Evolutionary conservation across 805 yeast species (phyloP).

Genomic region (Starmera dryadoides): DNA sequence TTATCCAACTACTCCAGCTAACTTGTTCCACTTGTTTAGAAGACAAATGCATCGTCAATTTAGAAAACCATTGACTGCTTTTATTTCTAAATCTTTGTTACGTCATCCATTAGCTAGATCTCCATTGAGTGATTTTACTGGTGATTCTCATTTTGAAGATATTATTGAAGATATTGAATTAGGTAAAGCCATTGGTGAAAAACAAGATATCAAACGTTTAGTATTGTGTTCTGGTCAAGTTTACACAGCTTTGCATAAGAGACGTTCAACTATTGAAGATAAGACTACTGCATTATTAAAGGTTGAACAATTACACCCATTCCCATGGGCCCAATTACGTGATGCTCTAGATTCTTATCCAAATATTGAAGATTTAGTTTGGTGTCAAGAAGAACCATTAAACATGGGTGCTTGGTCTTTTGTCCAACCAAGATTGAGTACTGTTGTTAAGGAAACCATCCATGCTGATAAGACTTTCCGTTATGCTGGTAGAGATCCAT

Average conservation of each 20-base stretch:
- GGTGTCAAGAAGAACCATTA: constrained; percentile 98
- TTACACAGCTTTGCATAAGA: constrained; percentile 84
- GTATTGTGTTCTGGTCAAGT: constrained; percentile 91
- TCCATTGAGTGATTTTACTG: constrained; percentile 72
- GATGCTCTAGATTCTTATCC: constrained; percentile 79
- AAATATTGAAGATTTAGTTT: constrained; percentile 78
- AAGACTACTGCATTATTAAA: constrained; percentile 83
- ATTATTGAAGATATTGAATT: constrained; percentile 87
- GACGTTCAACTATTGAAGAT: constrained; percentile 69
- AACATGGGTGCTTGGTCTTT: constrained; percentile 89
- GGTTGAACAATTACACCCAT: constrained; percentile 95
- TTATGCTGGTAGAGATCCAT: constrained; percentile 97
- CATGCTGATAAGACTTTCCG: constrained; percentile 56
- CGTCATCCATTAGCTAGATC: constrained; percentile 98
- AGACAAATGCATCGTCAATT: constrained; percentile 99
- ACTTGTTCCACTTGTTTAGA: constrained; percentile 92
- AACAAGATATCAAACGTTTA: constrained; percentile 81
- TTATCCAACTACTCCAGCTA: constrained; percentile 97
- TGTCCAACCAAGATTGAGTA: constrained; percentile 76
- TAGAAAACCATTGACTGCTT: constrained; percentile 80
- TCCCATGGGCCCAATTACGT: constrained; percentile 93
- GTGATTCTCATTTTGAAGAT: constrained; percentile 91
- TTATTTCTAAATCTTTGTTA: constrained; percentile 89
- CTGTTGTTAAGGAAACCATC: constrained; percentile 68
- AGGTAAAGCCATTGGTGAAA: constrained; percentile 67